Evolutionary conservation across 1,284 basidiomycete species (phyloP).

Genomic region (Boletus putidus): DNA sequence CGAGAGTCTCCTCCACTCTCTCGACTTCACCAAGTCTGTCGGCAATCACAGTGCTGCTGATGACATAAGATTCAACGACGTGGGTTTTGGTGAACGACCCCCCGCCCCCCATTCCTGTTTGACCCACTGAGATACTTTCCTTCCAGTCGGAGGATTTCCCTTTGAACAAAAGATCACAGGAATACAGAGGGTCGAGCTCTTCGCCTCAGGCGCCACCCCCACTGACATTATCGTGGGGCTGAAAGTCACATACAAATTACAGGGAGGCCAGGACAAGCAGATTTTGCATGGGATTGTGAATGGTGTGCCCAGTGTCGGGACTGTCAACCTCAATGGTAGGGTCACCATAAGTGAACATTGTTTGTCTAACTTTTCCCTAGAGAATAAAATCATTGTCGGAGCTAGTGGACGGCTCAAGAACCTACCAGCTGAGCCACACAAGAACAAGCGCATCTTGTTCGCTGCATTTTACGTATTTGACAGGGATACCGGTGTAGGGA

Average conservation of each 20-base stretch:
- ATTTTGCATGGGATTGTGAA: too few species aligned
- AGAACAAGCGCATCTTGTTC: neutral
- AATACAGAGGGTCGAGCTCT: neutral
- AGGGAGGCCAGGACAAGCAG: too few species aligned
- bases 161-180: neutral
- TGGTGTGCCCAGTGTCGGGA: too few species aligned
- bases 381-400: neutral
- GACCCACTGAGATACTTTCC: neutral
- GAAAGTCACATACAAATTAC: neutral
- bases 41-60: rapidly evolving
- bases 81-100: neutral
- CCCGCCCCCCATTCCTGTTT: neutral
- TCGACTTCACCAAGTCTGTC: neutral
- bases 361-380: neutral
- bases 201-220: neutral
- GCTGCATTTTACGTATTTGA: neutral
- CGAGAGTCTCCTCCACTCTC: neutral
- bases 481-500: neutral
- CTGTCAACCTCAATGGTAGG: too few species aligned
- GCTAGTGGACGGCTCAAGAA: neutral
- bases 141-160: neutral
- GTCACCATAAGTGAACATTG: neutral
- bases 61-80: neutral
- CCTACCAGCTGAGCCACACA: neutral
- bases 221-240: neutral